Base-by-base conservation (phyloP, 495 filamentous ascomycete genomes). In the Beverwykella pulmonaria region DNA sequence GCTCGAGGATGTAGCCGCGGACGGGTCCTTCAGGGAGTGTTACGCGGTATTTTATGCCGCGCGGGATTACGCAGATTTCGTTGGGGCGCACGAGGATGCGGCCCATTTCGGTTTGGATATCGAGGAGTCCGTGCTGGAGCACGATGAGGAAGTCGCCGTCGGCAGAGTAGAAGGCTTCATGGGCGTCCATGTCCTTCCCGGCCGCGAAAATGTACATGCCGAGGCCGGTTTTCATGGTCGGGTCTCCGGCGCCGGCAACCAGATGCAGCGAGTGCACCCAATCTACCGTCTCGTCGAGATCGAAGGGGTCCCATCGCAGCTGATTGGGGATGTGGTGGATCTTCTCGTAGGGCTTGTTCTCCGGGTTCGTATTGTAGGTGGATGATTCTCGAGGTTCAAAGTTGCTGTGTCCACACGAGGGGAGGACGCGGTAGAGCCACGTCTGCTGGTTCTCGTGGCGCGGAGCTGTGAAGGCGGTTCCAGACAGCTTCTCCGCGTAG, bases 371-470 rank as follows among this genome's bases (percentile, higher is more conserved):
- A 69, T 85, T 83, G 61, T 86, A 85, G 14, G 82, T 81, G 25
- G 76, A 74, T 15, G 77, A 79, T 68, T 86, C 83, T 17, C 81
- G 76, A 0, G 83, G 78, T 25, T 82, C 72, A 75, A 96, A 96
- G 53, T 89, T 84, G 61, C 86, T 84, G 71, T 97, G 93, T 6
- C 92, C 84, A 44, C 91, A 92, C 0, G 90, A 84, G 36, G 93
- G 93, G 27, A 96, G 80, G 64, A 96, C 91, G 12, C 93, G 86
- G 75, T 97, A 96, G n/a, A 96, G 86, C 93, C 93, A 97, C 39
- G 92, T 84, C 72, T 96, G 93, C 74, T 88, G 86, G 79, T 96
- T 97, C 74, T 94, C 90, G 76, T 88, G 84, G 19, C 93, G 85
- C 0, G 93, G 93, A 6, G 92, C 91, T 26, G 93, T 97, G 75